Conservation (phyloP, 2,329 filamentous ascomycete species). For the Colletotrichum simmondsii region DNA sequence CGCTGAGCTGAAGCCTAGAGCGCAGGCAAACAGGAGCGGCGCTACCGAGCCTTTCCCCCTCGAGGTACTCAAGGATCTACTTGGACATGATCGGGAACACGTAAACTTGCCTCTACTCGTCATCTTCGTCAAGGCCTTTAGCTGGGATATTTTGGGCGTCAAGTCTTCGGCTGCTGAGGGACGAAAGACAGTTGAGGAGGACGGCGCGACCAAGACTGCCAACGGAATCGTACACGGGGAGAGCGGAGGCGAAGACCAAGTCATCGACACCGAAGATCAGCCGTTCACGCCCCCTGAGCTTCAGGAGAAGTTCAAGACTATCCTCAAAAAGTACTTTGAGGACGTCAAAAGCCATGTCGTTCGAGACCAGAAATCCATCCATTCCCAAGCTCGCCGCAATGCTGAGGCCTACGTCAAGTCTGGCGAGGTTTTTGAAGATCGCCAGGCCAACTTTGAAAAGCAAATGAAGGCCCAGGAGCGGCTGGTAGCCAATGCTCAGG, state of each 20-base stretch:
- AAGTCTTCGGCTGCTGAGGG: conserved; percentile 77
- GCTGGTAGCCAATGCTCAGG: conserved; percentile 88
- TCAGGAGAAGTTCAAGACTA: conserved; percentile 86
- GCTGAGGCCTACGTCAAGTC: conserved; percentile 99
- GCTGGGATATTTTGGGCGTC: conserved; percentile 92
- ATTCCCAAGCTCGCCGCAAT: conserved; percentile 89
- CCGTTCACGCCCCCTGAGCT: conserved; percentile 81
- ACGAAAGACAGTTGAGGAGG: conserved; percentile 86
- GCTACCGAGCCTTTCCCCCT: conserved; percentile 93
- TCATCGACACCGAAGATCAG: conserved; percentile 62
- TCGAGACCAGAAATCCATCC: conserved; percentile 91
- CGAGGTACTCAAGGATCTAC: conserved; percentile 96
- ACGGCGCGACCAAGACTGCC: conserved; percentile 71
- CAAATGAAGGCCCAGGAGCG: conserved; percentile 93
- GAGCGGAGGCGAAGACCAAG: conserved; percentile 21
- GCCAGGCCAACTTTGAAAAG: conserved; percentile 95
- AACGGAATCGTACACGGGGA: conserved; percentile 21
- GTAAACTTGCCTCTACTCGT: conserved; percentile 91
- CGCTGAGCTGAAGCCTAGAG: conserved; percentile 67
- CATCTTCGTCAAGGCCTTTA: conserved; percentile 94
- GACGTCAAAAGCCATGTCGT: conserved; percentile 90
- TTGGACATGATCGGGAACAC: conserved; percentile 94
- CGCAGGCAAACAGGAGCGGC: conserved; percentile 68
- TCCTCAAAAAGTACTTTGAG: conserved; percentile 89
- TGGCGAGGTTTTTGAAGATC: conserved; percentile 97